These are phyloP conservation scores for Ustilago trichophora DNA, from an alignment of 1,284 basidiomycete species.

Conservation along the genomic window DNA sequence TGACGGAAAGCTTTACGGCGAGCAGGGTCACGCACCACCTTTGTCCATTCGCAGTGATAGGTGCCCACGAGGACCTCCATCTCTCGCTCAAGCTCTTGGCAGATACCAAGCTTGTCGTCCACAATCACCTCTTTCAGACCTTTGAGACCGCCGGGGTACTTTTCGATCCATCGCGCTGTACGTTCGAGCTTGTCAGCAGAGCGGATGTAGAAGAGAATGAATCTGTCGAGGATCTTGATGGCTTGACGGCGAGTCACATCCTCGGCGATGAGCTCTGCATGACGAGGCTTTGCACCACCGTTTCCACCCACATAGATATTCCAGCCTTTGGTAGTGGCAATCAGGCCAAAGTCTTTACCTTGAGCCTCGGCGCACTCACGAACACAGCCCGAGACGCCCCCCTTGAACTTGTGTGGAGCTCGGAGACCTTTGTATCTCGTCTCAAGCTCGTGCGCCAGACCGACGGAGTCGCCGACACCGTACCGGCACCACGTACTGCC, in stretches of 20 bases:
- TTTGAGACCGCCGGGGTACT: slow-evolving; percentile 76
- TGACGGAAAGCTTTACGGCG: slow-evolving; percentile 74
- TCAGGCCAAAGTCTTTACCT: slow-evolving; percentile 79
- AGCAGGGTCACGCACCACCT: slow-evolving; percentile 73
- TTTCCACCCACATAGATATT: slow-evolving; percentile 78
- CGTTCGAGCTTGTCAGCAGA: slow-evolving; percentile 73
- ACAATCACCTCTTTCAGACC: slow-evolving; percentile 75
- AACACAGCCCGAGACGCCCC: slow-evolving; percentile 76
- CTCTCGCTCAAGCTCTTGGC: slow-evolving; percentile 75
- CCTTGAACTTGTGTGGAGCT: slow-evolving; percentile 79
- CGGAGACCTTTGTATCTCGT: slow-evolving; percentile 77
- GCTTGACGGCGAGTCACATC: slow-evolving; percentile 65
- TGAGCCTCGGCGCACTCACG: slow-evolving; percentile 73
- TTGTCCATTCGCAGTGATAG: slow-evolving; percentile 78
- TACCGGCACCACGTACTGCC: slow-evolving; percentile 78
- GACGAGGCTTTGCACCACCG: slow-evolving; percentile 76
- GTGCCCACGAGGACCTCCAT: slow-evolving; percentile 76
- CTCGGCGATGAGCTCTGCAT: slow-evolving; percentile 71
- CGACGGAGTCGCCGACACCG: slow-evolving; percentile 79
- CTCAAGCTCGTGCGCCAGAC: slow-evolving; percentile 77
- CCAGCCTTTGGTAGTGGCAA: slow-evolving; percentile 75
- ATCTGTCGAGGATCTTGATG: slow-evolving; percentile 76
- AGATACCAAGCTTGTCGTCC: slow-evolving; percentile 81
- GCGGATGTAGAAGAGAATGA: slow-evolving; percentile 76
- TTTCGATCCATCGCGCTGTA: slow-evolving; percentile 80